Percentiles rank a stretch among this genome's conserved stretches.
Evolutionary conservation across 2,329 filamentous ascomycete genomes (phyloP).

Genomic region (Exophiala mesophila): DNA sequence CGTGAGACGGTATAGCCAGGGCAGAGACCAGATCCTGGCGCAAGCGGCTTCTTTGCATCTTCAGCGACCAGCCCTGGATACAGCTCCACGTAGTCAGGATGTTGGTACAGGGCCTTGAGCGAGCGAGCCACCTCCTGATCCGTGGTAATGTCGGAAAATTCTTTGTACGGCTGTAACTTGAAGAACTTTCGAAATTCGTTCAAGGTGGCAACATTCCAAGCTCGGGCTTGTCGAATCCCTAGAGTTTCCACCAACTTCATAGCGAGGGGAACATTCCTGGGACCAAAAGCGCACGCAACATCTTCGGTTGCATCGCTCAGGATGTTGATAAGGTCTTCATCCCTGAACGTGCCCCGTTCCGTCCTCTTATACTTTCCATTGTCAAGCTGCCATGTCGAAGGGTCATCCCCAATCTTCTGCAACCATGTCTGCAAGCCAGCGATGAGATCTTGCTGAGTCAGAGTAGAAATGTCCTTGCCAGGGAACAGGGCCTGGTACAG

Average conservation of each 20-base stretch:
- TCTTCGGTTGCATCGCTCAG: slow-evolving; percentile 68
- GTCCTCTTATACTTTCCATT: slow-evolving; percentile 59
- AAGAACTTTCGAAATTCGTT: slow-evolving; percentile 61
- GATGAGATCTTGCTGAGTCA: slow-evolving; percentile 59
- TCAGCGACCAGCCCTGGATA: slow-evolving; percentile 60
- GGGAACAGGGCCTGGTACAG: slow-evolving; percentile 59
- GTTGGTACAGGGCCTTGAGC: slow-evolving; percentile 56
- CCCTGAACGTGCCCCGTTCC: slow-evolving; percentile 58
- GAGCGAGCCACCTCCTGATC: slow-evolving; percentile 52
- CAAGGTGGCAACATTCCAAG: slow-evolving; percentile 52
- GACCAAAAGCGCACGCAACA: slow-evolving; percentile 60
- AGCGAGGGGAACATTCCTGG: slow-evolving; percentile 65
- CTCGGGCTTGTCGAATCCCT: slow-evolving; percentile 69
- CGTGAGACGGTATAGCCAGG: slow-evolving; percentile 38
- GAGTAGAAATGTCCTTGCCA: slow-evolving; percentile 48
- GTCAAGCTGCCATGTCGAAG: slow-evolving; percentile 63
- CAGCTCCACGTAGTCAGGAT: slow-evolving; percentile 63
- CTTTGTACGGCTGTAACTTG: slow-evolving; percentile 52
- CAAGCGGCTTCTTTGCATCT: slow-evolving; percentile 36
- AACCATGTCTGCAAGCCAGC: slow-evolving; percentile 61
- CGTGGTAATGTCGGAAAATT: slow-evolving; percentile 56
- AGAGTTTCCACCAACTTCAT: slow-evolving; percentile 73
- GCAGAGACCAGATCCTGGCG: slow-evolving; percentile 36
- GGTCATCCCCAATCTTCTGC: slow-evolving; percentile 57
- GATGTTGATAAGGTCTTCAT: slow-evolving; percentile 71